Evolutionary conservation across 345 rosid genomes (phyloP), one percentile per base, ranked within the genome.

Genomic region (Corchorus capsularis): DNA sequence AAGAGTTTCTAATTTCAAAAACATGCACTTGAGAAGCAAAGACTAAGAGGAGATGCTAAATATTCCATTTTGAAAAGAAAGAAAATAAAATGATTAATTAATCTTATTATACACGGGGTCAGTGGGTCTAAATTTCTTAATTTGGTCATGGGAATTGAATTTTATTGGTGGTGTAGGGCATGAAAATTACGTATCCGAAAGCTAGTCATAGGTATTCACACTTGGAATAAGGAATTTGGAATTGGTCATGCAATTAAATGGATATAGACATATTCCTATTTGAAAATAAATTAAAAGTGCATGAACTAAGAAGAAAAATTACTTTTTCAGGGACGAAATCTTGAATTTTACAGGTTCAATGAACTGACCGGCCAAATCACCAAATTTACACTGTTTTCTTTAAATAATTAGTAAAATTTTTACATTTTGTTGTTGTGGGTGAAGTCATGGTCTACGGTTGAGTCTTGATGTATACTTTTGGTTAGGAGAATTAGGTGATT

Each of bases 161-260:
- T 27, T 13, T 27, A 60, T 12, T 27, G 63, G 17, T 22, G 63
- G 17, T 22, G 37, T 35, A 12, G 39, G 63, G 32, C 17, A 60
- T 59, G 17, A 12, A 27, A 22, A 59, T 2, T 57, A 16, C 16
- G 35, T 11, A 59, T 59, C 39, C 39, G 32, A 6, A 39, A 4
- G 5, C 13, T 12, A 2, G 63, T 60, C 63, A 12, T 27, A 60
- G 39, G 63, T 4, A 60, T 60, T 60, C 63, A 60, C 63, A 69
- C 52, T 45, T 45, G 47, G 9, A 6, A 45, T 45, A 5, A 5
- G 47, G 9, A 6, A 45, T 45, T 45, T 45, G 47, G 47, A 45
- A 5, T 52, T 52, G 60, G 60, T 69, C 73, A 9, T 34, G 46
- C 34, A 34, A 35, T 69, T 17, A 52, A 69, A 9, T 69, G 73